phyloP scores from a whole-genome alignment of 768 basidiomycete genomes.

The Auricularia sp. region DNA sequence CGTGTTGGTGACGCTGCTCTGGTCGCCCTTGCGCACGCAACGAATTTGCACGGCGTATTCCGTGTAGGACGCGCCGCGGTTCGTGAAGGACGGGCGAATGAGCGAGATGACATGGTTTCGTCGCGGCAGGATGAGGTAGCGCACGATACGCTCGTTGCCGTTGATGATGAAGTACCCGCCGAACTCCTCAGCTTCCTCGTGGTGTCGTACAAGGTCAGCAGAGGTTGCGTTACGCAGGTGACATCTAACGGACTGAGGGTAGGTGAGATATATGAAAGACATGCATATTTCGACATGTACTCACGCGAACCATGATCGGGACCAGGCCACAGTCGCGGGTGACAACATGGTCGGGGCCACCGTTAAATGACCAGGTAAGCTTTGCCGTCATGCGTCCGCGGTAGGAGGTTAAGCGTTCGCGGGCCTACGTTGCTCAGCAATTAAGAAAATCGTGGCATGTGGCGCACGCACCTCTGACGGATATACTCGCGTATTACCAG shows the following conservation, averaged over 20 bases:
- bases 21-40: slow-evolving; percentile 77
- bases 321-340: slow-evolving; percentile 82
- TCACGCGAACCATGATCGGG: slow-evolving; percentile 93
- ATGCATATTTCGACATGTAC: slow-evolving; percentile 22
- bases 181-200: slow-evolving; percentile 97
- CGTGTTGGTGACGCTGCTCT: slow-evolving; percentile 87
- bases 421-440: slow-evolving; percentile 45
- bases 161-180: slow-evolving; percentile 99
- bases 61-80: slow-evolving; percentile 92
- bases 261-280: not conserved
- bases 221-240: slow-evolving; percentile 83
- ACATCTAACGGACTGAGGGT: slow-evolving; percentile 72
- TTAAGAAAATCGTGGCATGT: not conserved
- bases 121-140: slow-evolving; percentile 92
- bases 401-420: slow-evolving; percentile 89
- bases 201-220: slow-evolving; percentile 73
- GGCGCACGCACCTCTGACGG: slow-evolving; percentile 66
- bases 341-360: slow-evolving; percentile 56
- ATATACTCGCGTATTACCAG: slow-evolving; percentile 42
- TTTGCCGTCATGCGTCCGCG: slow-evolving; percentile 82
- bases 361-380: slow-evolving; percentile 73
- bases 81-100: slow-evolving; percentile 80
- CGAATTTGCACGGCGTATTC: slow-evolving; percentile 92
- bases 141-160: slow-evolving; percentile 96
- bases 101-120: slow-evolving; percentile 93